phyloP scores from a whole-genome alignment of 352 stramenopile genomes.

The Phytophthora chlamydospora region DNA sequence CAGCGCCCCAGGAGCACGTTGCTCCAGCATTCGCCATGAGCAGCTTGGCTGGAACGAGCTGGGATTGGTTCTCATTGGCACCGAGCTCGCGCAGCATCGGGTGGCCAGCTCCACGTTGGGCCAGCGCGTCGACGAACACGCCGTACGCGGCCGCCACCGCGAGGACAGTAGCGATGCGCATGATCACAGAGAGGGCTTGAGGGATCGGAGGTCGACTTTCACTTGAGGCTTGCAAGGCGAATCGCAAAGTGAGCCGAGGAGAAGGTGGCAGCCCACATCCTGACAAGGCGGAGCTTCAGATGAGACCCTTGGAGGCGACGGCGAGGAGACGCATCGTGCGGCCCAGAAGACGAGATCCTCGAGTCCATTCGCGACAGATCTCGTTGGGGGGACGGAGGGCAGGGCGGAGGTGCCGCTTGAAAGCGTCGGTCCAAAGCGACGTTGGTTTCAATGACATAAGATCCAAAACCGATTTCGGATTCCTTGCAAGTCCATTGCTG shows the following conservation, averaged over 20 bases:
- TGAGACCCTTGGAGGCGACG: too few relatives aligned
- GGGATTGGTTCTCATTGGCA: slow-evolving; percentile 1
- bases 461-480: slow-evolving; percentile 4
- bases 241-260: neutral
- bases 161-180: slow-evolving; percentile 26
- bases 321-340: neutral
- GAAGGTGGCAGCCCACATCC: too few relatives aligned
- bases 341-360: neutral
- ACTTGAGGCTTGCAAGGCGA: slow-evolving; percentile 14
- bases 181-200: neutral
- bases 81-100: slow-evolving; percentile 8
- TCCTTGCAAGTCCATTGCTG: neutral
- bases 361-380: neutral
- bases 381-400: neutral
- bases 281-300: too few relatives aligned
- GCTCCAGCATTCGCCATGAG: neutral
- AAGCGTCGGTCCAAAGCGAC: slow-evolving; percentile 2
- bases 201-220: neutral
- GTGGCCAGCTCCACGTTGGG: slow-evolving; percentile 5
- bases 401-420: neutral
- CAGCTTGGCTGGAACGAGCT: neutral
- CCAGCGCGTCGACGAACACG: slow-evolving; percentile 12
- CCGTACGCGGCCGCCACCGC: slow-evolving; percentile 13
- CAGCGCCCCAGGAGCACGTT: neutral
- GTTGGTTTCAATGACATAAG: neutral